These are phyloP conservation scores for Globisporangium orthogonon DNA, from an alignment of 352 stramenopile genomes.

Conservation along the genomic window DNA sequence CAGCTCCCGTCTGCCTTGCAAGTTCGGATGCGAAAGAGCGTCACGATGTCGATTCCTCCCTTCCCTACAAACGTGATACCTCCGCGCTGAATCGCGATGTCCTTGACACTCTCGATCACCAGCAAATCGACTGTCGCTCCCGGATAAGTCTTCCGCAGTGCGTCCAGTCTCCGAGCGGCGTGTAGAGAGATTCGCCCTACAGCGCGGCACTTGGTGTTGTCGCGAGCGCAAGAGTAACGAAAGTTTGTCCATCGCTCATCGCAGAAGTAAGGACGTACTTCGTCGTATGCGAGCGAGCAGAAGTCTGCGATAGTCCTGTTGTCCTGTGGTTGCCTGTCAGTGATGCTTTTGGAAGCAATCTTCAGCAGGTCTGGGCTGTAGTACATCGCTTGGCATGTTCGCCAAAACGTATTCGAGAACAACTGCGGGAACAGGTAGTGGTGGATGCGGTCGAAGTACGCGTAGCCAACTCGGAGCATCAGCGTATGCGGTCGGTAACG, in stretches of 20 bases:
- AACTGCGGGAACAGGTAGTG: slow-evolving; percentile 9
- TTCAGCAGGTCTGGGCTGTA: slow-evolving; percentile 2
- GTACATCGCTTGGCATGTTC: slow-evolving; percentile 4
- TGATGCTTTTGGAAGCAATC: not conserved
- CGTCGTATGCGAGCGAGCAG: slow-evolving; percentile 7
- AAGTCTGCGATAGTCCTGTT: slow-evolving; percentile 2
- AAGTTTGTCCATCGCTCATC: slow-evolving; percentile 9
- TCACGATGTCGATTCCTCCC: slow-evolving; percentile 6
- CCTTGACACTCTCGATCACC: slow-evolving; percentile 4
- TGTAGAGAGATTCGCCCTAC: slow-evolving; percentile 2
- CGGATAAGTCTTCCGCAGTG: slow-evolving; percentile 1
- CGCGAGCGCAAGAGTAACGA: not conserved
- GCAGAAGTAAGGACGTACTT: slow-evolving; percentile 10
- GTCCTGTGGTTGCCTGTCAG: not conserved
- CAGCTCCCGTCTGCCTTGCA: not conserved
- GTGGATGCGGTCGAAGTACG: slow-evolving; percentile 11
- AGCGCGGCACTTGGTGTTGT: not conserved
- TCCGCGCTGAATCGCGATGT: slow-evolving; percentile 1
- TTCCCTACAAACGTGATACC: slow-evolving; percentile 6
- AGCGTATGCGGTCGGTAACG: not conserved
- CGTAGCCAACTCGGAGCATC: not conserved
- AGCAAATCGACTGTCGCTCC: slow-evolving; percentile 6
- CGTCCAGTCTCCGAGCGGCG: not conserved
- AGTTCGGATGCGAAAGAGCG: slow-evolving; percentile 4
- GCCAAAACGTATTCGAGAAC: slow-evolving; percentile 4